These are phyloP conservation scores for Boletus reticuloceps DNA, from an alignment of 768 basidiomycete genomes.

Conservation along the genomic window DNA sequence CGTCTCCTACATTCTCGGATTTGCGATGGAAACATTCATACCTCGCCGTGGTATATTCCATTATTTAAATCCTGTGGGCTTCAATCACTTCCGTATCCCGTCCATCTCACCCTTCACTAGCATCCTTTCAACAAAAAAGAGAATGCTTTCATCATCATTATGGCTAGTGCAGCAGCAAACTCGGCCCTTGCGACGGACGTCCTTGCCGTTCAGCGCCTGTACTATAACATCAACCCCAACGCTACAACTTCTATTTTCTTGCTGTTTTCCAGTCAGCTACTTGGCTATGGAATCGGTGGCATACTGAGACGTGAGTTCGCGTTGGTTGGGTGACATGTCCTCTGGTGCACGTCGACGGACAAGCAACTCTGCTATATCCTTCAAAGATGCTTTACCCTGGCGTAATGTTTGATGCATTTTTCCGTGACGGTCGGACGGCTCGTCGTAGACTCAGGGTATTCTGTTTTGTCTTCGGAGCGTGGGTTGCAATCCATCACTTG, in stretches of 20 bases:
- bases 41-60: conserved; percentile 45
- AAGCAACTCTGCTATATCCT: conserved; percentile 40
- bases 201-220: conserved; percentile 52
- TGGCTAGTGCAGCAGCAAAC: too few species aligned
- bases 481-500: conserved; percentile 20
- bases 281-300: conserved; percentile 57
- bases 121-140: too few species aligned
- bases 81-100: not conserved
- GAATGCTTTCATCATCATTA: too few species aligned
- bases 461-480: conserved; percentile 27
- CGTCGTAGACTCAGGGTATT: conserved; percentile 39
- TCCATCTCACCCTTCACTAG: too few species aligned
- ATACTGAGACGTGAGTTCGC: conserved; percentile 42
- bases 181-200: conserved; percentile 53
- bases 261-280: conserved; percentile 33
- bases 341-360: conserved; percentile 1
- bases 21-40: conserved; percentile 42
- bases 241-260: conserved; percentile 44
- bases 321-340: not conserved
- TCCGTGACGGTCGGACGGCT: conserved; percentile 37
- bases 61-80: conserved; percentile 46
- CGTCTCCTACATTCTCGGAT: conserved; percentile 48
- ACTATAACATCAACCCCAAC: conserved; percentile 51
- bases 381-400: conserved; percentile 42
- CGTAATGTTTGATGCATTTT: conserved; percentile 37